phyloP scores from a whole-genome alignment of 2,329 filamentous ascomycete genomes.

The Metarhizium rileyi region DNA sequence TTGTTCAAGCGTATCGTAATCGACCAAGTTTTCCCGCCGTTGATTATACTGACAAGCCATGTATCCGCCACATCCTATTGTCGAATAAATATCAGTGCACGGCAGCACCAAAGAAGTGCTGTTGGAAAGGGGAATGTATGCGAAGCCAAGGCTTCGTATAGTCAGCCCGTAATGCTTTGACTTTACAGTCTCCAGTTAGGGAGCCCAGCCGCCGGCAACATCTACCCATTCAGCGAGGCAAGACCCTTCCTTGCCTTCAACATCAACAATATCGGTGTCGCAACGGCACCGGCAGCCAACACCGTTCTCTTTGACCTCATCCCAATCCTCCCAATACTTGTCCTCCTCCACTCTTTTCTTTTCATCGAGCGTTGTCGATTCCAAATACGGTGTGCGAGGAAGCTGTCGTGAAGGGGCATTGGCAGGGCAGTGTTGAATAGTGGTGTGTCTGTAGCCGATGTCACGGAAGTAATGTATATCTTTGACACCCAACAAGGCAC shows the following conservation, averaged over 20 bases:
- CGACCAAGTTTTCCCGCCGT: not conserved
- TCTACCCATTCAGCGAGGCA: slow-evolving; percentile 96
- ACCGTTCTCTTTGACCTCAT: slow-evolving; percentile 85
- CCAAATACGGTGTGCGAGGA: slow-evolving; percentile 67
- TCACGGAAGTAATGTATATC: slow-evolving; percentile 99
- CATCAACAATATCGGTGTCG: slow-evolving; percentile 94
- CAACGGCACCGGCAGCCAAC: slow-evolving; percentile 94
- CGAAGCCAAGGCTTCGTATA: not conserved
- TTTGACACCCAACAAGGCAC: slow-evolving; percentile 66
- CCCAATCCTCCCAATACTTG: slow-evolving; percentile 87
- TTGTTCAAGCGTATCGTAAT: slow-evolving; percentile 2
- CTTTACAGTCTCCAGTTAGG: slow-evolving; percentile 18
- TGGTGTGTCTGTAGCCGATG: slow-evolving; percentile 96
- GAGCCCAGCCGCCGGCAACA: slow-evolving; percentile 85
- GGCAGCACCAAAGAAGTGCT: not conserved
- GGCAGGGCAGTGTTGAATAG: slow-evolving; percentile 95
- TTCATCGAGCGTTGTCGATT: slow-evolving; percentile 70
- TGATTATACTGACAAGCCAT: not conserved
- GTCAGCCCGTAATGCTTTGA: not conserved
- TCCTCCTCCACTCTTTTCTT: slow-evolving; percentile 86
- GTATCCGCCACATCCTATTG: not conserved
- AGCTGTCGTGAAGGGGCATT: slow-evolving; percentile 88
- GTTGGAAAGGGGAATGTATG: not conserved
- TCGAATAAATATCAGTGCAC: not conserved
- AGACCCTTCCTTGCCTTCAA: slow-evolving; percentile 94